Base-by-base conservation (phyloP, 768 basidiomycete species). In the Serendipita vermifera region DNA sequence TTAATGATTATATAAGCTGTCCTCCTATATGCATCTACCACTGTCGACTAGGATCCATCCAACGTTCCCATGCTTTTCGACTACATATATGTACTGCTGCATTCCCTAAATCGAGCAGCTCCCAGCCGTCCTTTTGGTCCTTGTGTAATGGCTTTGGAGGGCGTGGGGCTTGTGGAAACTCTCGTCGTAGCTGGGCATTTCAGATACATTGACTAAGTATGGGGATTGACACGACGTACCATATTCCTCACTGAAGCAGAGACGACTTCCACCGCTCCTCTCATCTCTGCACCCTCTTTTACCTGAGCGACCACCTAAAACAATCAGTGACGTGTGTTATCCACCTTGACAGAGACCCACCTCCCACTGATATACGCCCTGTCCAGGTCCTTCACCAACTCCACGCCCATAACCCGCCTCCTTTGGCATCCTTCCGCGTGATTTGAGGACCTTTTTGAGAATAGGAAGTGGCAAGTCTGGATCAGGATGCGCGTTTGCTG, bases 11-110 rank as follows among this genome's bases (percentile, higher is more conserved):
- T n/a, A n/a, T n/a, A n/a, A n/a, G n/a, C n/a, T n/a, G n/a, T n/a
- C n/a, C n/a, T n/a, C n/a, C n/a, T n/a, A n/a, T n/a, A n/a, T 26
- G 9, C 26, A 13, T 43, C 2, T 54, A 54, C 41, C 41, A 43
- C 20, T 48, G 13, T 56, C 55, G 26, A 53, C 46, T 24, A 35
- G 29, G 9, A 1, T 63, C 64, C 64, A 89, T 88, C 71, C 82
- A 89, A 66, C 78, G 80, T 60, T 82, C 77, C 59, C 78, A 72
- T 24, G 83, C 82, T 26, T 76, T 73, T 57, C 68, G 76, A 68
- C 82, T 84, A 58, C 89, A 61, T 43, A 91, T 72, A 64, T 91
- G 87, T 20, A 90, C 79, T 0, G 81, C 87, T 72, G 87, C 85
- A 41, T 79, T 75, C 29, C 87, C 87, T 5, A 79, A 84, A 65